Evolutionary conservation across 129 eudicot genomes (phyloP), one percentile per base, ranked within the genome.

Genomic region (Mikania micrantha): DNA sequence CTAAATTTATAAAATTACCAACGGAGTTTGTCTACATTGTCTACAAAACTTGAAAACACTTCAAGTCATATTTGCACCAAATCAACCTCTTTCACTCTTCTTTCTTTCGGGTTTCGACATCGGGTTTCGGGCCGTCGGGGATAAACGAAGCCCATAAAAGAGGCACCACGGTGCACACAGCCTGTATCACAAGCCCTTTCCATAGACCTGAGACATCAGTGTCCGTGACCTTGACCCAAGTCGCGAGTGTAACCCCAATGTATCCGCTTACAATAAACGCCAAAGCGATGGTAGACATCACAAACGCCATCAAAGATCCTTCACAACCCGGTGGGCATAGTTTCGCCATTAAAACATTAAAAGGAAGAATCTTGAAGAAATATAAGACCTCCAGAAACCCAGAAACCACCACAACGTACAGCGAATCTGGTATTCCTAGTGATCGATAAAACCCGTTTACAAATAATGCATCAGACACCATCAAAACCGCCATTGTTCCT

Each of bases 281-380:
- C 40, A 89, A 79, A 2, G 99, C 95, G 0, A 85, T 38, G 29
- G 90, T 77, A 11, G 97, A 94, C 90, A 79, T 89, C 1, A 84
- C 88, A 78, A 94, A 89, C 1, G 97, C 96, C 99, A 94, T 94
- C 22, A 94, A 16, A 10, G 99, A 89, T 6, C 99, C 99, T 75
- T 94, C 99, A 44, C 93, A 89, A 12, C 99, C 97, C 4, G 83
- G 77, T 7, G 97, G 97, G 60, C 99, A 89, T 7, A 86, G 87
- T 68, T 94, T 82, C 9, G 97, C 95, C 72, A 87, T 81, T 24
- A 94, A 56, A 50, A 94, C 85, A 7, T 67, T 86, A 62, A 89
- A 87, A 17, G 99, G 97, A 20, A 94, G 69, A 59, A 83, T 94
- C 78, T 89, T 94, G 77, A 81, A 89, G 74, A 74, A 86, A 61